Conservation (phyloP, 2,329 filamentous ascomycete genomes). For the Harringtonia aguacate region DNA sequence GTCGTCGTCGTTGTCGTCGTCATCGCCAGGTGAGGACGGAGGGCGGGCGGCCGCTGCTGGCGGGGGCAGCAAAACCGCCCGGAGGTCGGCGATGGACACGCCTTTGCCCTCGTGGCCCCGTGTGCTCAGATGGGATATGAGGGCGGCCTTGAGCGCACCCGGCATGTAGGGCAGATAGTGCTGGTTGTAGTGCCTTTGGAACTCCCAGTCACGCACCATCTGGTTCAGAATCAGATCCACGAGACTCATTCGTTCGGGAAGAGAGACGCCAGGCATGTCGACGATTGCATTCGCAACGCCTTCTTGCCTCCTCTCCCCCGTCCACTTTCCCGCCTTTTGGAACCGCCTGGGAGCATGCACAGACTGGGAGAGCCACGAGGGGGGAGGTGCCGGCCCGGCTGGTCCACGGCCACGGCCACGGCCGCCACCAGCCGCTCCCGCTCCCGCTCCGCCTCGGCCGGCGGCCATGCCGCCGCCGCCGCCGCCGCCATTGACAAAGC, state of each 20-base stretch:
- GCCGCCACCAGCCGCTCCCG: too few species aligned
- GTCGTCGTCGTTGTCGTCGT: conserved; percentile 13
- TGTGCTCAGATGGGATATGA: conserved; percentile 39
- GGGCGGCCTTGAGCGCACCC: conserved; percentile 36
- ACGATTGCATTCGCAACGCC: not conserved
- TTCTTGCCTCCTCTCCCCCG: not conserved
- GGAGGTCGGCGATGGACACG: conserved; percentile 38
- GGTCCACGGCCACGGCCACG: conserved; percentile 34
- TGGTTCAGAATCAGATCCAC: conserved; percentile 38
- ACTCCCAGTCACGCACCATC: conserved; percentile 43
- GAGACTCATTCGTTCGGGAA: conserved; percentile 35
- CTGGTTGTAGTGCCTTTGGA: conserved; percentile 43
- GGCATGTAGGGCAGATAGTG: conserved; percentile 47
- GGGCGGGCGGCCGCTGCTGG: conserved; percentile 8
- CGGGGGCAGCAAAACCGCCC: conserved; percentile 29
- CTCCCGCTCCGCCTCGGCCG: too few species aligned
- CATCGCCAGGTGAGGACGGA: too few species aligned
- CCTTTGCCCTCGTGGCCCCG: conserved; percentile 27
- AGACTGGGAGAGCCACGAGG: conserved; percentile 39
- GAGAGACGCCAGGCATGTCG: conserved; percentile 31
- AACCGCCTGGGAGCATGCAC: conserved; percentile 14
- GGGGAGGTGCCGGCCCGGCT: conserved; percentile 47
- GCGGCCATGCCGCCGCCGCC: conserved; percentile 38
- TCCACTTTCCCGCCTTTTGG: not conserved
- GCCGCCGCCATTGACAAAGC: not conserved